phyloP scores from a whole-genome alignment of 192 early-diverging fungal species.

The Funneliformis mosseae region DNA sequence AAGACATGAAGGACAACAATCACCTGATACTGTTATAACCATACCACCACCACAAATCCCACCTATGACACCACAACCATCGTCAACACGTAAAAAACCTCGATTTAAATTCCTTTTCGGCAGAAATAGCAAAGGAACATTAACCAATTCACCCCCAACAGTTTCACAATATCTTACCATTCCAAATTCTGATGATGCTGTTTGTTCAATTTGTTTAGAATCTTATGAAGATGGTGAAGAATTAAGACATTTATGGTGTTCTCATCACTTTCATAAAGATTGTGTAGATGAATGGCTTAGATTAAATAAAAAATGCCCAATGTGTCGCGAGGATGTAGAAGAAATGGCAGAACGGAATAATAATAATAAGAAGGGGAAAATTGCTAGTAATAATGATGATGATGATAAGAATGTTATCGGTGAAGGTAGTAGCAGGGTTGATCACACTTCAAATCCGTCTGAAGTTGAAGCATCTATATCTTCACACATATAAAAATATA shows the following conservation, averaged over 20 bases:
- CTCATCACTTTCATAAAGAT: conserved; percentile 80
- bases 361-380: conserved; percentile 22
- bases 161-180: conserved; percentile 49
- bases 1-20: background rate
- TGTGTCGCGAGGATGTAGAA: conserved; percentile 67
- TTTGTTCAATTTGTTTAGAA: conserved; percentile 80
- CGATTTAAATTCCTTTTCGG: conserved; percentile 11
- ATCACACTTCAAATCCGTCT: background rate
- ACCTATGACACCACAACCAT: conserved; percentile 1
- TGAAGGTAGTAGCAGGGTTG: background rate
- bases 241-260: conserved; percentile 71
- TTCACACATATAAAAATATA: too few species aligned
- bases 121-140: background rate
- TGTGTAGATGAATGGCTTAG: conserved; percentile 85
- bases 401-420: background rate
- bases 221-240: conserved; percentile 79
- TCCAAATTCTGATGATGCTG: conserved; percentile 61
- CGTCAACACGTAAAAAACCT: conserved; percentile 12
- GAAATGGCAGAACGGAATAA: conserved; percentile 36
- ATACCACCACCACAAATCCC: background rate
- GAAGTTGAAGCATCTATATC: too few species aligned
- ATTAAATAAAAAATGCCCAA: conserved; percentile 72
- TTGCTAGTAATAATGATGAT: background rate
- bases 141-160: background rate
- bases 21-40: background rate